Evolutionary conservation across 805 yeast genomes (phyloP).

Genomic region (Ogataea siamensis): DNA sequence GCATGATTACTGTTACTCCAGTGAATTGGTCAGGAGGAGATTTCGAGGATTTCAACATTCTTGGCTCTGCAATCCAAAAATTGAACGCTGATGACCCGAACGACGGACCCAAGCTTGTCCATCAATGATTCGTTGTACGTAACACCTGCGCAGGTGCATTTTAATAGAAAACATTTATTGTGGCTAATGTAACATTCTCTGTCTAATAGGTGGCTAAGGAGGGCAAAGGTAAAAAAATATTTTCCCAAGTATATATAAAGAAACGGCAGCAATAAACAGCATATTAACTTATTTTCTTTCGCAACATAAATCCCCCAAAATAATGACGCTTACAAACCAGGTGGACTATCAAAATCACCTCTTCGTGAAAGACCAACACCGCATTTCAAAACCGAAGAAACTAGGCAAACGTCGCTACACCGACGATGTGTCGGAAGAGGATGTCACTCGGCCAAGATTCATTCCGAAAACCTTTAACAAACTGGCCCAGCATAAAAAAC

Average conservation of each 20-base stretch:
- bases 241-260: constrained; percentile 2
- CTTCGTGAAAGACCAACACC: constrained; percentile 15
- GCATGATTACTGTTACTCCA: constrained; percentile 24
- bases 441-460: constrained; percentile 6
- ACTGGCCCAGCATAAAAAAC: constrained; percentile 32
- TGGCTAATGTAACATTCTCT: constrained; percentile 5
- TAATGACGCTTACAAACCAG: constrained; percentile 1
- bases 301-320: not conserved
- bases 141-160: constrained; percentile 7
- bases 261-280: constrained; percentile 10
- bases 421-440: constrained; percentile 16
- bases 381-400: constrained; percentile 22
- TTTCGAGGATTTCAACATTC: constrained; percentile 14
- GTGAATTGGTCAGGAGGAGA: constrained; percentile 24
- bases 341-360: constrained; percentile 13
- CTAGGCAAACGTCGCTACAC: constrained; percentile 18
- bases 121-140: not conserved
- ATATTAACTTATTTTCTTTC: not conserved
- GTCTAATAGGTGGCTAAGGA: constrained; percentile 6
- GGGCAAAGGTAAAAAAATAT: constrained; percentile 9
- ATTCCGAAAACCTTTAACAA: constrained; percentile 8
- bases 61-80: constrained; percentile 8
- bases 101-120: constrained; percentile 4
- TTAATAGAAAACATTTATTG: not conserved
- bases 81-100: constrained; percentile 14